Evolutionary conservation across 345 rosid genomes (phyloP).

Genomic region (Populus tremula): DNA sequence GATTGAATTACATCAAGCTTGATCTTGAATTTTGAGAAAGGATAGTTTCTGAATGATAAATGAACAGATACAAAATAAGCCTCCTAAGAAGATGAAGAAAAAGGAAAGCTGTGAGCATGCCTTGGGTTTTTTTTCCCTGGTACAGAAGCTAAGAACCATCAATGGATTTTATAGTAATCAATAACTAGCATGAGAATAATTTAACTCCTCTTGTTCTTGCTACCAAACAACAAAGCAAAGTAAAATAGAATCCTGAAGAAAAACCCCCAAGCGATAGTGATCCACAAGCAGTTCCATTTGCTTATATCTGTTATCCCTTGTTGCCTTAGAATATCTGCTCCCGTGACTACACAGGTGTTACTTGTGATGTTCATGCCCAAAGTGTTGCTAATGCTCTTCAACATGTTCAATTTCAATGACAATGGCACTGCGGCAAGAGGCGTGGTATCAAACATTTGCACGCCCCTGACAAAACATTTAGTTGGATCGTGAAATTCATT

Average conservation of each 20-base stretch:
- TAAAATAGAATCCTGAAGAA: conserved; percentile 36
- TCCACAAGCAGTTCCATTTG: conserved; percentile 41
- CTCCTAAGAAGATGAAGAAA: background rate
- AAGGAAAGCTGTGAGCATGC: background rate
- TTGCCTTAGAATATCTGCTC: conserved; percentile 17
- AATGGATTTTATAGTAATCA: background rate
- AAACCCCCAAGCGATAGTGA: conserved; percentile 29
- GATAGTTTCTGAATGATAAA: background rate
- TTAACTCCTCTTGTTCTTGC: conserved; percentile 36
- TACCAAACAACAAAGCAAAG: conserved; percentile 29
- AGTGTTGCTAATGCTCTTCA: conserved; percentile 26
- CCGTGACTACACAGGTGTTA: conserved; percentile 27
- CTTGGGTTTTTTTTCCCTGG: background rate
- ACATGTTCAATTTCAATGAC: conserved; percentile 17
- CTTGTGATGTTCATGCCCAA: conserved; percentile 26
- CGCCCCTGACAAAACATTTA: conserved; percentile 33
- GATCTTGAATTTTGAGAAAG: background rate
- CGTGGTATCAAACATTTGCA: conserved; percentile 33
- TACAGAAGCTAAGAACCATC: background rate
- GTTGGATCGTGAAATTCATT: conserved; percentile 23
- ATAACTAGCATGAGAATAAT: background rate
- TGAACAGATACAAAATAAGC: background rate
- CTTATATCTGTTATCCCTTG: conserved; percentile 26
- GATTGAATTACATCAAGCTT: background rate
- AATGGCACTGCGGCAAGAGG: conserved; percentile 17